Base-by-base conservation (phyloP, 1,284 basidiomycete genomes). In the Malassezia sympodialis region DNA sequence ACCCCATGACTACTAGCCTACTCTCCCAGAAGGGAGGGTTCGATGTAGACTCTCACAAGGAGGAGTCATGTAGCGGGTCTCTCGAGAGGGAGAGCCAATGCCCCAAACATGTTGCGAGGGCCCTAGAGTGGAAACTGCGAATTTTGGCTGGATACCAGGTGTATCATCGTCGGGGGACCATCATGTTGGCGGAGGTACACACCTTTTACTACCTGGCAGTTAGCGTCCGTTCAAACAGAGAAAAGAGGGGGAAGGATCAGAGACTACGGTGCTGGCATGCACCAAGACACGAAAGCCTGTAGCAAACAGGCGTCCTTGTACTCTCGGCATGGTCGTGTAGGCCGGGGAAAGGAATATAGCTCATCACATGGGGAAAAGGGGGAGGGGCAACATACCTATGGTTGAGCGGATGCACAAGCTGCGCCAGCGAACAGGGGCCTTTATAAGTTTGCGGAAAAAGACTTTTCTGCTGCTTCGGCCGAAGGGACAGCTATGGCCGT, bases 91-190 rank as follows among this genome's bases (percentile, higher is more conserved):
- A 68, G 71, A 72, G 69, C 69, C 69, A 65, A 51, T 61, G 62
- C 65, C 52, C 67, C 69, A 68, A 56, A 63, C 59, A 60, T 53
- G 64, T 58, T 68, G 66, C 66, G 35, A 54, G 67, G 69, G 66
- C 58, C 59, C 62, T 73, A 72, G 71, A 73, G 71, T 72, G 69
- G 71, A 73, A 73, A 73, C 71, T 73, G 71, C 71, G 71, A 73
- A 73, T 69, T 71, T 65, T 72, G 69, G 69, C 63, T 73, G 71
- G 71, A 73, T 72, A 73, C 71, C 71, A 73, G 58, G 62, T 32
- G 55, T 72, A 63, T 73, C 71, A 73, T 73, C 71, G 48, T 65
- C 56, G 67, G 67, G 66, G 68, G 49, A 49, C 51, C 32, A 31
- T 23, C 14, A 3, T 41, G 35, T 21, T 24, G 30, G 27, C 8